Evolutionary conservation across 192 early-diverging fungal genomes (phyloP).

Genomic region (Podila epigama): DNA sequence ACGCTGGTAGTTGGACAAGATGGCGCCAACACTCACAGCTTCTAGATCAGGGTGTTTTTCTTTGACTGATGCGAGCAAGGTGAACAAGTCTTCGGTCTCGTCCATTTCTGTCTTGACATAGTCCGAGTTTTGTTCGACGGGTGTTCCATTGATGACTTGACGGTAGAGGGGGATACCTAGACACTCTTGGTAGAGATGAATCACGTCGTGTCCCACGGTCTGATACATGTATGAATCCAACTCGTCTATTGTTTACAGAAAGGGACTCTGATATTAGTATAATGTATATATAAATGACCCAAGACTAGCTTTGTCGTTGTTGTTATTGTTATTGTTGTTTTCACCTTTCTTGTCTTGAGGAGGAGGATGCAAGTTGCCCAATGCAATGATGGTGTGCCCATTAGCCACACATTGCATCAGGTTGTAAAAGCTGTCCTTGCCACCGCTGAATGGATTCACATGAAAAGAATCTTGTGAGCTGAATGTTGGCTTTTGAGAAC

Average conservation of each 20-base stretch:
- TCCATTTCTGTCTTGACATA: slow-evolving; percentile 77
- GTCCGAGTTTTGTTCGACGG: slow-evolving; percentile 69
- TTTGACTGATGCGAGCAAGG: slow-evolving; percentile 75
- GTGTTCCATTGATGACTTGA: slow-evolving; percentile 72
- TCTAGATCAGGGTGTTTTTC: slow-evolving; percentile 77
- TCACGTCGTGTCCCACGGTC: slow-evolving; percentile 94
- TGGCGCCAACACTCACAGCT: slow-evolving; percentile 93
- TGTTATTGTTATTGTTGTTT: not conserved
- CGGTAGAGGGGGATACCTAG: slow-evolving; percentile 88
- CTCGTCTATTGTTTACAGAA: slow-evolving; percentile 68
- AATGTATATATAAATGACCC: too few species aligned
- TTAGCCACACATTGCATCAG: slow-evolving; percentile 94
- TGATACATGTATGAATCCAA: slow-evolving; percentile 97
- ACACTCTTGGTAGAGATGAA: slow-evolving; percentile 83
- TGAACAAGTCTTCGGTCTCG: slow-evolving; percentile 94
- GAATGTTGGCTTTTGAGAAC: too few species aligned
- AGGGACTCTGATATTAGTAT: too few species aligned
- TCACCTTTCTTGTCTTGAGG: slow-evolving; percentile 66
- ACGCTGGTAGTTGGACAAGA: slow-evolving; percentile 97
- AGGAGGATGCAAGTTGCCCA: slow-evolving; percentile 91
- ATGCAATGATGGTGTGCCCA: slow-evolving; percentile 91
- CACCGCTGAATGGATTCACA: slow-evolving; percentile 79
- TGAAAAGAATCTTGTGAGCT: too few species aligned
- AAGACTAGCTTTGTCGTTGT: too few species aligned
- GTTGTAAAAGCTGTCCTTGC: slow-evolving; percentile 97